phyloP scores from a whole-genome alignment of 371 early-diverging fungal genomes.

The Rhizomucor pusillus region DNA sequence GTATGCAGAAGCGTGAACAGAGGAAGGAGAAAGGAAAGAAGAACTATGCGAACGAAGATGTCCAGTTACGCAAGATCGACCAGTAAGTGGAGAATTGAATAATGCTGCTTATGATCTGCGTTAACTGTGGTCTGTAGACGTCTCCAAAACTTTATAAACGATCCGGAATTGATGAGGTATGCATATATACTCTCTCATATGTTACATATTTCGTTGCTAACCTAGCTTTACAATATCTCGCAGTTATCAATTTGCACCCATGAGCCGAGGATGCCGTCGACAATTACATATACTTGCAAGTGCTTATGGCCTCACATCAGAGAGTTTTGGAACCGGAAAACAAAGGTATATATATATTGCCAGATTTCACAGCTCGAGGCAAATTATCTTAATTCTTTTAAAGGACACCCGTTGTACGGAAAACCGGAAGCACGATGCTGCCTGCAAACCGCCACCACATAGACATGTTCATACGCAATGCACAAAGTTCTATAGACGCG shows the following conservation, averaged over 20 bases:
- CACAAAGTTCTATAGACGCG: slow-evolving; percentile 31
- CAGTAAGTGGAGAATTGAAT: slow-evolving; percentile 10
- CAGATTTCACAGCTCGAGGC: too few species aligned
- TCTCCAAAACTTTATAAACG: slow-evolving; percentile 36
- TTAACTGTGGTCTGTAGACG: slow-evolving; percentile 18
- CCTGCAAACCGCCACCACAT: slow-evolving; percentile 50
- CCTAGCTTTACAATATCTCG: background rate
- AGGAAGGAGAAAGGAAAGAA: slow-evolving; percentile 13
- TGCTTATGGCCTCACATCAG: slow-evolving; percentile 49
- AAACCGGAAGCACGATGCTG: slow-evolving; percentile 48
- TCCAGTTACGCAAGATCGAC: slow-evolving; percentile 16
- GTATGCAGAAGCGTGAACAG: slow-evolving; percentile 7
- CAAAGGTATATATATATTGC: slow-evolving; percentile 23
- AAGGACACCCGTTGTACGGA: slow-evolving; percentile 27
- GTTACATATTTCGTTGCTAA: background rate
- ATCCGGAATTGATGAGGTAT: slow-evolving; percentile 32
- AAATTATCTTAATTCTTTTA: background rate
- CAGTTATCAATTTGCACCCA: slow-evolving; percentile 51
- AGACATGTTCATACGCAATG: slow-evolving; percentile 35
- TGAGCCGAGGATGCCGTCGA: slow-evolving; percentile 47
- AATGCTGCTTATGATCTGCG: too few species aligned
- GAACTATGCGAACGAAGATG: slow-evolving; percentile 7
- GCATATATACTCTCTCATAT: background rate
- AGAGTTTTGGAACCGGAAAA: slow-evolving; percentile 47
- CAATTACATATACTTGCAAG: slow-evolving; percentile 52